These are phyloP conservation scores for Didymella pomorum DNA, from an alignment of 2,329 filamentous ascomycete genomes.

Conservation along the genomic window DNA sequence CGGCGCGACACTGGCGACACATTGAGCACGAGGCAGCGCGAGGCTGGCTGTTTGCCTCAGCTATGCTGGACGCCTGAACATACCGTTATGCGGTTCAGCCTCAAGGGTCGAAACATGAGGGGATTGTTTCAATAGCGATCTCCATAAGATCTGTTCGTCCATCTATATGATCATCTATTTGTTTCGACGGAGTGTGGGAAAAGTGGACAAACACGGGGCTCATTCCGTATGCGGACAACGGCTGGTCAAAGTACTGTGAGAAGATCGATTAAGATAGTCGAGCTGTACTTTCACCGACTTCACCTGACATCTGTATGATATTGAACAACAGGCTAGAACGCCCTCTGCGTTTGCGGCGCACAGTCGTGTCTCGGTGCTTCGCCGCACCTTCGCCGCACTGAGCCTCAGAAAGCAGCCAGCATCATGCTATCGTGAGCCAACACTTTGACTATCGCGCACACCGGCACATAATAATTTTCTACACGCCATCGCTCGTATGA, in stretches of 20 bases:
- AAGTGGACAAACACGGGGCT: not conserved
- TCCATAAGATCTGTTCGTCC: not conserved
- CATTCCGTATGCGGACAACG: not conserved
- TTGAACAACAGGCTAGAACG: not conserved
- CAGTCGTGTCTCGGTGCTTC: not conserved
- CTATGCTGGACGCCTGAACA: not conserved
- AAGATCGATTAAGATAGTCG: not conserved
- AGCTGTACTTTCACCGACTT: not conserved
- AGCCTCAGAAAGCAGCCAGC: too few relatives aligned
- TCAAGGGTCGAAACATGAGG: not conserved
- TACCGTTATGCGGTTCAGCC: not conserved
- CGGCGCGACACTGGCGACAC: constrained; percentile 1
- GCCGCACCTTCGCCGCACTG: too few relatives aligned
- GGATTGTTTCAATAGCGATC: not conserved
- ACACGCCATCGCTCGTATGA: too few relatives aligned
- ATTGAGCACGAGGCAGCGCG: constrained; percentile 6
- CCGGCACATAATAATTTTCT: too few relatives aligned
- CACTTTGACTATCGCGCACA: not conserved
- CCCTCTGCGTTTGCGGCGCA: not conserved
- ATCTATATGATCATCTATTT: not conserved
- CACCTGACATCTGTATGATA: not conserved
- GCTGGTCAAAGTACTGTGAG: not conserved
- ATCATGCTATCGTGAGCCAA: too few relatives aligned
- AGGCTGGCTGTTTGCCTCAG: not conserved
- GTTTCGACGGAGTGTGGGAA: not conserved